Evolutionary conservation across 2,329 filamentous ascomycete genomes (phyloP), one percentile per base, ranked within the genome.

Genomic region (Alternaria consortialis): DNA sequence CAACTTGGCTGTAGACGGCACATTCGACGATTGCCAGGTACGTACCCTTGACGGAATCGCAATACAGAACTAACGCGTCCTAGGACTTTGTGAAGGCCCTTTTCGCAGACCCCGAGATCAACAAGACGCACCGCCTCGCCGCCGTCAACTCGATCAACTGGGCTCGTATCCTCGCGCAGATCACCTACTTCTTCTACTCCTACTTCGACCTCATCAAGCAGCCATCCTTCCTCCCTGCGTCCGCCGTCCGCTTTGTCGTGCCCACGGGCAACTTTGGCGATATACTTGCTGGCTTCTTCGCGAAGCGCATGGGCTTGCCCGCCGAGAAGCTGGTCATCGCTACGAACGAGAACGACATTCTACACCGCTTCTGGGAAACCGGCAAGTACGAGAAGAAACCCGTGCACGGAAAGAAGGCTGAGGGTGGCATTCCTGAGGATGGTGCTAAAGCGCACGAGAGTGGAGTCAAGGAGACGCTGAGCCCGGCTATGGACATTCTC

Each of bases 101-200:
- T 51, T 97, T 98, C 76, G 90, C 88, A 65, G 94, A 99, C 72
- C 84, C 90, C 3, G 89, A 93, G 56, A 91, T 92, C 77, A 98
- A 98, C 84, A 83, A 86, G 69, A 88, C 87, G 2, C 88, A 94
- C 74, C 93, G 92, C 69, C 90, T 98, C 43, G 94, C 91, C 40
- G 94, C 95, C 43, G 93, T 98, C 69, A 98, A 98, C 84, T 95
- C 91, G 46, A 98, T 98, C 82, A 98, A 98, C 83, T 97, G 91
- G 87, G 91, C 94, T 2, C 87, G 95, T 70, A 98, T 99, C 70
- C 86, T 99, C 37, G 94, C 95, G 12, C 95, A 99, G 82, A 97
- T 97, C 66, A 93, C 92, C 62, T 98, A 97, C 86, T 99, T 97
- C 85, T 97, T 97, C 84, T 86, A 95, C 80, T 89, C 95, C 12